phyloP scores from a whole-genome alignment of 2,329 filamentous ascomycete genomes.

The Cytospora leucostoma region DNA sequence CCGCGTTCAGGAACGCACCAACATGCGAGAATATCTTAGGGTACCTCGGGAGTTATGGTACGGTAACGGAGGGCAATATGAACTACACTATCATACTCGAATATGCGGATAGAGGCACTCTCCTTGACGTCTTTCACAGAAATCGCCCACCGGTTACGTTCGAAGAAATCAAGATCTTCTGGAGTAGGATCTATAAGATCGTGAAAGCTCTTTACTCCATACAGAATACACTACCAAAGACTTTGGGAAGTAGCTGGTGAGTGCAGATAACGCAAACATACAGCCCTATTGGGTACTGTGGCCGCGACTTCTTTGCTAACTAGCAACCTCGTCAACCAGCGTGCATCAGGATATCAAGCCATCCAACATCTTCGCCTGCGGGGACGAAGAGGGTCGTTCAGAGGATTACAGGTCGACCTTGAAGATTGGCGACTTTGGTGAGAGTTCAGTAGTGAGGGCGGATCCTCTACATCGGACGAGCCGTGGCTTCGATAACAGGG shows the following conservation, averaged over 20 bases:
- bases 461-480: neutral
- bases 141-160: neutral
- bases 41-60: neutral
- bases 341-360: slow-evolving; percentile 14
- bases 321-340: neutral
- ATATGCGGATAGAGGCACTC: neutral
- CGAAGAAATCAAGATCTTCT: slow-evolving; percentile 1
- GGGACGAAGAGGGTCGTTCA: rapidly evolving
- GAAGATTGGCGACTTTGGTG: slow-evolving; percentile 9
- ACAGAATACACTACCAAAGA: neutral
- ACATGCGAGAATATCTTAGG: neutral
- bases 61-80: neutral
- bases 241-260: neutral
- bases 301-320: neutral
- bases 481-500: neutral
- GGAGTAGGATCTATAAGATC: neutral
- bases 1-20: neutral
- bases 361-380: slow-evolving; percentile 3
- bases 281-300: too few species aligned
- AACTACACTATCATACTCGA: slow-evolving; percentile 2
- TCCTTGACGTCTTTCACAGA: neutral
- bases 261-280: neutral
- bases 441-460: neutral
- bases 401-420: neutral
- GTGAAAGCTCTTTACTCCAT: neutral